Conservation (phyloP, 495 filamentous ascomycete genomes). For the Terfezia boudieri region DNA sequence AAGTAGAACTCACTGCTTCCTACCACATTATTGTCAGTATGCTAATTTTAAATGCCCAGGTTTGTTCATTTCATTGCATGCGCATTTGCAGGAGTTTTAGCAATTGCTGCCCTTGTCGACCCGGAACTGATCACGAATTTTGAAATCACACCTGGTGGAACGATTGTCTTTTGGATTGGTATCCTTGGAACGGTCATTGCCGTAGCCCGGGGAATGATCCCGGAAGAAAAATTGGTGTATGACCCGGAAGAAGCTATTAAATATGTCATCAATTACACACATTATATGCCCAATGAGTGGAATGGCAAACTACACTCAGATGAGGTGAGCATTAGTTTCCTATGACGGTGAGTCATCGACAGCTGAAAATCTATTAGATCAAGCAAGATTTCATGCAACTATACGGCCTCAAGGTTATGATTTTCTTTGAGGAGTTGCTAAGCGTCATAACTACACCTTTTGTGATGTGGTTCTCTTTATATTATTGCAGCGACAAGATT, state of each 20-base stretch:
- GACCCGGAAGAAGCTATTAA: slow-evolving; percentile 75
- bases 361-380: slow-evolving; percentile 15
- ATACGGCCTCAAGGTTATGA: slow-evolving; percentile 71
- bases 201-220: slow-evolving; percentile 51
- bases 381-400: slow-evolving; percentile 64
- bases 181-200: slow-evolving; percentile 46
- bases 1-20: slow-evolving; percentile 3
- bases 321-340: slow-evolving; percentile 33
- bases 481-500: slow-evolving; percentile 73
- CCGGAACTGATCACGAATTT: slow-evolving; percentile 79
- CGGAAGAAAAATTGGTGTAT: slow-evolving; percentile 72
- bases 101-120: slow-evolving; percentile 58
- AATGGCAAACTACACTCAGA: slow-evolving; percentile 70
- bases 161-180: slow-evolving; percentile 37
- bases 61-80: slow-evolving; percentile 76
- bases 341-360: background rate
- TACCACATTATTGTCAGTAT: background rate
- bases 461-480: slow-evolving; percentile 67
- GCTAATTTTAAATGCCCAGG: slow-evolving; percentile 16
- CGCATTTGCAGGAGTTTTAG: slow-evolving; percentile 62
- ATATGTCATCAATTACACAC: slow-evolving; percentile 76
- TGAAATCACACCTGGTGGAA: slow-evolving; percentile 67
- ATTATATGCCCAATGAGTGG: slow-evolving; percentile 76
- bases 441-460: slow-evolving; percentile 83
- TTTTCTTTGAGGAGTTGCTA: slow-evolving; percentile 80